phyloP scores from a whole-genome alignment of 1,139 yeast species.

The Geotrichum fermentans region DNA sequence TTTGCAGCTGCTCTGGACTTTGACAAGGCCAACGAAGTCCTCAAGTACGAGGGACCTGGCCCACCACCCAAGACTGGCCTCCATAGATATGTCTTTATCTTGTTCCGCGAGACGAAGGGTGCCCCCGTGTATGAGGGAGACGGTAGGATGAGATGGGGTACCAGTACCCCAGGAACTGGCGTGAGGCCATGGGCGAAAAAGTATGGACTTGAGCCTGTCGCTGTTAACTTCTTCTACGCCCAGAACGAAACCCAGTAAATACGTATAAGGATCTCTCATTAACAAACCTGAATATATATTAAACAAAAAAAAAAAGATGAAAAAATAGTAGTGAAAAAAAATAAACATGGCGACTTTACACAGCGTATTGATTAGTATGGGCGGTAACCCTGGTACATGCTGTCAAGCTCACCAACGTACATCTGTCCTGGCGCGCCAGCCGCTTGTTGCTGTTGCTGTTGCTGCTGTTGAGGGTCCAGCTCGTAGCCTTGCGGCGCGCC shows the following conservation, averaged over 20 bases:
- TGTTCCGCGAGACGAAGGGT: slow-evolving; percentile 55
- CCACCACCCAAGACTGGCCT: slow-evolving; percentile 80
- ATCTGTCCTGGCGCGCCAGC: slow-evolving; percentile 11
- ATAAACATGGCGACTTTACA: not conserved
- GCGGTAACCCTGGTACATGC: slow-evolving; percentile 27
- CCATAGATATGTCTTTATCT: slow-evolving; percentile 73
- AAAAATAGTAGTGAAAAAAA: not conserved
- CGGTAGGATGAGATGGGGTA: slow-evolving; percentile 82
- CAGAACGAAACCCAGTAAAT: slow-evolving; percentile 49
- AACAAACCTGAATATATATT: no score
- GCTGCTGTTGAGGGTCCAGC: slow-evolving; percentile 13
- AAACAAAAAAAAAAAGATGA: not conserved
- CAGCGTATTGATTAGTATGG: slow-evolving; percentile 22
- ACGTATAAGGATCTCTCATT: not conserved
- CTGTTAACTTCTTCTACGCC: slow-evolving; percentile 76
- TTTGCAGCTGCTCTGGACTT: slow-evolving; percentile 34
- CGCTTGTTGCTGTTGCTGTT: slow-evolving; percentile 14
- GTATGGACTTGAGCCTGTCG: slow-evolving; percentile 61
- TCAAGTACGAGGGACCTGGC: slow-evolving; percentile 69
- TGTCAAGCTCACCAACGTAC: slow-evolving; percentile 25
- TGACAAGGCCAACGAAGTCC: slow-evolving; percentile 33
- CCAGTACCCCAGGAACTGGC: slow-evolving; percentile 70
- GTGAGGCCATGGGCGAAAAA: slow-evolving; percentile 70
- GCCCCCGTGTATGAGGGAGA: slow-evolving; percentile 40
- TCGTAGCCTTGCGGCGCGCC: slow-evolving; percentile 10